Percentiles rank a stretch among this genome's conserved stretches.
These are phyloP conservation scores for Diaporthe longicolla DNA, from an alignment of 2,329 filamentous ascomycete genomes.

Conservation along the genomic window DNA sequence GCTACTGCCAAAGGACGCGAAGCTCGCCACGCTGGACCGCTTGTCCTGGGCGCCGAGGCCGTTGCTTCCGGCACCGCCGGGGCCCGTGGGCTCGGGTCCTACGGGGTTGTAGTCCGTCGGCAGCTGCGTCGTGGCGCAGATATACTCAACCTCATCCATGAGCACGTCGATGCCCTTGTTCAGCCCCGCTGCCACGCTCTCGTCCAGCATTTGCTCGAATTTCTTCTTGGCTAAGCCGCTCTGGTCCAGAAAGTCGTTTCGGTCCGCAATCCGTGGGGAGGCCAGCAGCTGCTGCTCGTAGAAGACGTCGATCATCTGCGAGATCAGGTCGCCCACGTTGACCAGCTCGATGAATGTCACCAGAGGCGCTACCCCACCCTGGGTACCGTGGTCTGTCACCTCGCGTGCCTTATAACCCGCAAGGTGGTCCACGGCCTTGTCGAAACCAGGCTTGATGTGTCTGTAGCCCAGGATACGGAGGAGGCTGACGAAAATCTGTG, in stretches of 20 bases:
- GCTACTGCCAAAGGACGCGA: constrained; percentile 40
- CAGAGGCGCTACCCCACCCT: constrained; percentile 84
- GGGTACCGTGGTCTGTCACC: constrained; percentile 76
- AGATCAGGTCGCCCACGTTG: constrained; percentile 97
- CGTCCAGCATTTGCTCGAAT: constrained; percentile 98
- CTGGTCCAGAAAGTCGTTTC: constrained; percentile 94
- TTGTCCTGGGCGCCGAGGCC: constrained; percentile 48
- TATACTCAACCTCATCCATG: constrained; percentile 97
- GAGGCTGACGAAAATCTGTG: constrained; percentile 87
- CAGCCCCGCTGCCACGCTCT: constrained; percentile 92
- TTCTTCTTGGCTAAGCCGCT: constrained; percentile 96
- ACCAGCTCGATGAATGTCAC: constrained; percentile 97
- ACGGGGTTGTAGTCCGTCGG: constrained; percentile 92
- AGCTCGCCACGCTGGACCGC: constrained; percentile 40
- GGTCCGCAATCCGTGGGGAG: constrained; percentile 84
- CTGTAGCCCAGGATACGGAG: constrained; percentile 86
- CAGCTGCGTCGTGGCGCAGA: constrained; percentile 88
- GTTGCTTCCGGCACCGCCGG: constrained; percentile 44
- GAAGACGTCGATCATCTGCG: constrained; percentile 99
- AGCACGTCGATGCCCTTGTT: constrained; percentile 98
- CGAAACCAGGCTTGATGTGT: constrained; percentile 93
- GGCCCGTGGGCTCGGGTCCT: constrained; percentile 50
- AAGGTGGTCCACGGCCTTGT: constrained; percentile 91
- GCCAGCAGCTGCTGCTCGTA: constrained; percentile 92
- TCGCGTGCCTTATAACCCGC: constrained; percentile 92